A percentile compares a stretch with the other conserved stretches of the same genome.
phyloP scores from a whole-genome alignment of 768 basidiomycete species.

The Scleroderma bovista region DNA sequence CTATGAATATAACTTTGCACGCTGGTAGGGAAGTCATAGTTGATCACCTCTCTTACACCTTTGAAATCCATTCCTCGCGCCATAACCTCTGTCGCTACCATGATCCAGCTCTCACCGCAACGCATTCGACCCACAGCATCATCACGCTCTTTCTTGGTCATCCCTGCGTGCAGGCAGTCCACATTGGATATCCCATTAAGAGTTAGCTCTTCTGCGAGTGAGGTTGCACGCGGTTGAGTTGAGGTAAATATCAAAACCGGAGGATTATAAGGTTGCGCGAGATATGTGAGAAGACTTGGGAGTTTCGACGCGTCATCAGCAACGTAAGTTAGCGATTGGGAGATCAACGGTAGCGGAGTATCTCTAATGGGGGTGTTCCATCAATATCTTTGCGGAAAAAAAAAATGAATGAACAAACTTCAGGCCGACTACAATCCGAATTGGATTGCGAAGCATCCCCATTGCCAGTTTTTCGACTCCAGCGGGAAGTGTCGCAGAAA shows the following conservation, averaged over 20 bases:
- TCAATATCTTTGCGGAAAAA: not conserved
- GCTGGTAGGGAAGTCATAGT: constrained; percentile 94
- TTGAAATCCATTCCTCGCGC: constrained; percentile 98
- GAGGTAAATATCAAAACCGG: constrained; percentile 91
- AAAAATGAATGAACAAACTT: constrained; percentile 55
- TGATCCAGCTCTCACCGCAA: constrained; percentile 86
- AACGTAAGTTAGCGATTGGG: constrained; percentile 86
- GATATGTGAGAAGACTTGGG: constrained; percentile 75
- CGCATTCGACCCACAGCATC: constrained; percentile 82
- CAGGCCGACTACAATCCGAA: constrained; percentile 92
- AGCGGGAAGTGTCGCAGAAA: constrained; percentile 92
- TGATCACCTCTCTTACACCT: constrained; percentile 89
- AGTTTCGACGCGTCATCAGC: constrained; percentile 94
- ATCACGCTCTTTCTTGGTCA: constrained; percentile 84
- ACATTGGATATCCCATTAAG: constrained; percentile 76
- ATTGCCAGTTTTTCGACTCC: constrained; percentile 83
- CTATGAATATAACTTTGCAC: constrained; percentile 96
- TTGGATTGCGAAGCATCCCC: constrained; percentile 77
- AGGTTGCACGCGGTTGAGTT: constrained; percentile 78
- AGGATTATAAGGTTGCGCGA: constrained; percentile 80
- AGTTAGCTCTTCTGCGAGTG: constrained; percentile 75
- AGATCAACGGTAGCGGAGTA: constrained; percentile 86
- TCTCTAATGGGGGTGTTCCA: constrained; percentile 51
- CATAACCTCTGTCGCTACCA: constrained; percentile 97
- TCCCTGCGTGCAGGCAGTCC: constrained; percentile 86